Base-by-base conservation (phyloP, 257 asterid species). In the Lithospermum erythrorhizon region DNA sequence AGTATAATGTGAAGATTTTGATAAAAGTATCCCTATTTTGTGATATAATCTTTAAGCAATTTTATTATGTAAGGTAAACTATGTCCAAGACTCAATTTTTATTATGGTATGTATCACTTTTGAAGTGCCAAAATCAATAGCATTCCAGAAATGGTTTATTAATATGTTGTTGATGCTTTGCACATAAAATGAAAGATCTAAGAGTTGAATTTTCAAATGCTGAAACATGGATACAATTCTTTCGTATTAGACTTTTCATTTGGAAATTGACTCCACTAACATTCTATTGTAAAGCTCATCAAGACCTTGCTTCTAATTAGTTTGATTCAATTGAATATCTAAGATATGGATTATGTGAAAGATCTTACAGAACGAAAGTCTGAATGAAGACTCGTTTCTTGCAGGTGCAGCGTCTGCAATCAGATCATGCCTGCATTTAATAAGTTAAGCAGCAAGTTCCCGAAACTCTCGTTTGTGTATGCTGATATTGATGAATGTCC, bases 401-500 rank as follows among this genome's bases (percentile, higher is more conserved):
- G 49, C 71, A 87, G 95, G 96, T 88, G 95, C 32, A 72, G 78
- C 6, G 95, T 81, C 60, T 91, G 98, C 79, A 80, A 84, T 64
- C 85, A 79, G 70, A 86, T 88, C n/a, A 79, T 88, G 59, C 96
- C 96, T 19, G 73, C 78, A 68, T 91, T 88, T 70, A 37, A 68
- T 58, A 65, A 71, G 57, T 62, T 91, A 64, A 86, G 93, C 80
- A 68, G 23, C 66, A 78, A 74, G 71, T 91, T 91, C 65, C 80
- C 82, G 8, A 86, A 86, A 73, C 81, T 83, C 35, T 75, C 83
- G 7, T 91, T 91, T 49, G 83, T 86, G 10, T 86, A 88, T 53
- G 95, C 94, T 41, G 95, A 88, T 63, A 91, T 91, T n/a, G 95
- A 91, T 63, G 95, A 84, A 66, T 91, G 96, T 29, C 98, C 95